phyloP scores from a whole-genome alignment of 768 basidiomycete species.

The Pleurotus sapidus region DNA sequence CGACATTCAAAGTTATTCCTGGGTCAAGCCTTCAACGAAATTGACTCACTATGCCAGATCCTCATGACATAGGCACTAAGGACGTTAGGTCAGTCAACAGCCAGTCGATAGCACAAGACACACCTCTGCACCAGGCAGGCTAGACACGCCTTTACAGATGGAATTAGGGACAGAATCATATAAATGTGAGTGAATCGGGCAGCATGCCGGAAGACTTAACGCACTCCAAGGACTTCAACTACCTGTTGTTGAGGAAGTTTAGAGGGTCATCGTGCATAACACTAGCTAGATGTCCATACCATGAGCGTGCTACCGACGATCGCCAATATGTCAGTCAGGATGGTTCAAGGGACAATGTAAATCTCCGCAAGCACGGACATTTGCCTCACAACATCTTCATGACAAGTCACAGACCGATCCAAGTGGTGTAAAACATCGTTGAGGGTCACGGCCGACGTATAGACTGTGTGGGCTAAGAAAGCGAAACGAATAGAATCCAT shows the following conservation, averaged over 20 bases:
- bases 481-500: too few relatives aligned
- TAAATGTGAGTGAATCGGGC: not conserved
- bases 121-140: not conserved
- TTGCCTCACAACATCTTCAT: too few relatives aligned
- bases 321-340: too few relatives aligned
- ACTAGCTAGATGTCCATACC: too few relatives aligned
- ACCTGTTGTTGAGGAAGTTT: not conserved
- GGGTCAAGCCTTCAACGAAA: not conserved
- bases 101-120: not conserved
- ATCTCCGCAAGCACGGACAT: too few relatives aligned
- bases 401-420: too few relatives aligned
- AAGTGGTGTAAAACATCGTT: too few relatives aligned
- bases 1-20: not conserved
- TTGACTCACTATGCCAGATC: not conserved
- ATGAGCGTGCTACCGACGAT: too few relatives aligned
- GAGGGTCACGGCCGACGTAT: too few relatives aligned
- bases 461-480: too few relatives aligned
- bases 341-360: too few relatives aligned
- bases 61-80: not conserved
- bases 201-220: not conserved
- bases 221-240: not conserved
- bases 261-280: too few relatives aligned
- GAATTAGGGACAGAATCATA: not conserved
- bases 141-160: not conserved
- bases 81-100: not conserved